Base-by-base conservation (phyloP, 2,329 filamentous ascomycete species). In the Ophiostoma piceae region DNA sequence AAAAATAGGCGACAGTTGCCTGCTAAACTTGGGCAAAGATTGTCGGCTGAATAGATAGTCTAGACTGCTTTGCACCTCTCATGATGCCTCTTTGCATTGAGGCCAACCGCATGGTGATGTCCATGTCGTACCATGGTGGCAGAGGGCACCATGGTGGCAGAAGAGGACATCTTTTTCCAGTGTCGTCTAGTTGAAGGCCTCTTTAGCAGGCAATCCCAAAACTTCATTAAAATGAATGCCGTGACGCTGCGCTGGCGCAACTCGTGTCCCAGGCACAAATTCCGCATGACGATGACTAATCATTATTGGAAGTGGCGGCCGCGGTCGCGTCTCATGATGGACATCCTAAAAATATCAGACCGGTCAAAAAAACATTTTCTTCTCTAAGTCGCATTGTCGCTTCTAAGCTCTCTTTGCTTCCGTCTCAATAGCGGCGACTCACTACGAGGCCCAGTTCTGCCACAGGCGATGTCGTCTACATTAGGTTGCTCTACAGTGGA, bases 401-500 rank as follows among this genome's bases (percentile, higher is more conserved):
- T 1, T 14, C 39, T 12, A 41, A 2, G 12, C 14, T 41, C 1
- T 41, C 39, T 41, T 14, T 41, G 39, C 39, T 41, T 14, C 11
- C 11, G 11, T 14, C 39, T 14, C 39, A 14, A 41, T 14, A 41
- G 12, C 39, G 12, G 8, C 39, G 39, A 14, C 39, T 14, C 39
- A 41, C 2, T 41, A 41, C 39, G 8, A 41, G 12, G 11, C 37
- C 7, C 35, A 41, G 39, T 41, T 9, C 3, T 9, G 11, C 39
- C 41, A 47, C 16, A 16, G 22, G 51, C 47, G 14, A 57, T 57
- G 51, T 57, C 51, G 51, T 29, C 47, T 9, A 43, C 43, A 19
- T 47, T 47, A 47, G 43, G 51, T 57, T 57, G 51, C 51, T 57
- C 9, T 57, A 22, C 51, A 26, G 51, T 57, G 51, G 51, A 26